Conservation (phyloP, 2,329 filamentous ascomycete genomes). For the Beauveria bassiana region DNA sequence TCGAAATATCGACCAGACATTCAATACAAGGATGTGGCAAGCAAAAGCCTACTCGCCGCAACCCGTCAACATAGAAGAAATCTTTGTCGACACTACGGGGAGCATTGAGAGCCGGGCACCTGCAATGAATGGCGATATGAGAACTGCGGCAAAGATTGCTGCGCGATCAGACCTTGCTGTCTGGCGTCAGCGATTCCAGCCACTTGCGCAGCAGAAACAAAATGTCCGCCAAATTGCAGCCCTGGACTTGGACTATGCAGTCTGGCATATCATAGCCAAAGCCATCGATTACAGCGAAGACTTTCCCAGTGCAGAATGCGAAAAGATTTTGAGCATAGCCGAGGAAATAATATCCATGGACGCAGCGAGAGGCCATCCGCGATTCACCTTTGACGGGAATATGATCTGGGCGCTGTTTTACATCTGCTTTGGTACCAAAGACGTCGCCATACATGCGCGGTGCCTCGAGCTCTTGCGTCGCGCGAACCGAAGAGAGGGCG, state of each 20-base stretch:
- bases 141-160: background rate
- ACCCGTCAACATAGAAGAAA: background rate
- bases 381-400: background rate
- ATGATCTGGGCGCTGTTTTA: background rate
- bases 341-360: background rate
- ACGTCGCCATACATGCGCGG: conserved; percentile 2
- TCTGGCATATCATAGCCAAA: background rate
- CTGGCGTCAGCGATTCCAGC: background rate
- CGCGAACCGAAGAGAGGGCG: conserved; percentile 15
- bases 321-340: background rate
- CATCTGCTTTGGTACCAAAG: background rate
- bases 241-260: background rate
- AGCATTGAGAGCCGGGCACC: background rate
- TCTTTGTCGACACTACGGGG: background rate
- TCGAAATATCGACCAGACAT: background rate
- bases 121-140: background rate
- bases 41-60: conserved; percentile 9
- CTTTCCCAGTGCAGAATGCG: background rate
- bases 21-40: background rate
- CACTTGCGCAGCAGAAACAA: background rate
- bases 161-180: background rate
- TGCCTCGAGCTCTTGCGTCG: conserved; percentile 13
- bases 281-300: background rate
- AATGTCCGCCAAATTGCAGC: background rate
- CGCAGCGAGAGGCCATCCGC: background rate